phyloP scores from a whole-genome alignment of 2,329 filamentous ascomycete genomes.

The Aspergillus ruber region DNA sequence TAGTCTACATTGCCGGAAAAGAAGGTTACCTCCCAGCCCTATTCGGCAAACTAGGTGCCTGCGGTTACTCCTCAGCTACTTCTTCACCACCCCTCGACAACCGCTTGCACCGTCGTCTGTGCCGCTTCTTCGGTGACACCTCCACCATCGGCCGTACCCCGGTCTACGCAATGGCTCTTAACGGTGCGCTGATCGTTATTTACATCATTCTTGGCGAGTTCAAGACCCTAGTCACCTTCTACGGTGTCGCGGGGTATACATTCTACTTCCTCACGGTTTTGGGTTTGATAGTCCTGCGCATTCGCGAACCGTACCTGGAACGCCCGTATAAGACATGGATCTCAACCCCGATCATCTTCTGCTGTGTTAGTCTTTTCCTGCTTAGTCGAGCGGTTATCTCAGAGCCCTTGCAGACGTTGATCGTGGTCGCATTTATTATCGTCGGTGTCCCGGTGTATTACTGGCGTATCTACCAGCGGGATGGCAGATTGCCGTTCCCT shows the following conservation, averaged over 20 bases:
- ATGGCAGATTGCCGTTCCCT: constrained; percentile 35
- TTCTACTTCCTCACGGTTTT: constrained; percentile 97
- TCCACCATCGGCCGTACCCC: constrained; percentile 85
- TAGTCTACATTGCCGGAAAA: constrained; percentile 90
- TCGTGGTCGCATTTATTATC: constrained; percentile 78
- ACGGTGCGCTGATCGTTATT: constrained; percentile 62
- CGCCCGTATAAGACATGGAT: constrained; percentile 96
- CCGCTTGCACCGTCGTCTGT: constrained; percentile 43
- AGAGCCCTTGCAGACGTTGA: constrained; percentile 80
- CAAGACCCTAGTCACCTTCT: constrained; percentile 86
- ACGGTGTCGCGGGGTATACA: constrained; percentile 91
- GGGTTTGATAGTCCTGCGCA: constrained; percentile 81
- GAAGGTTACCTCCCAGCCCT: constrained; percentile 84
- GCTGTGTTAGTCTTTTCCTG: constrained; percentile 91
- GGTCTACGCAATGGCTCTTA: constrained; percentile 83
- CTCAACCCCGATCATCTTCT: constrained; percentile 93
- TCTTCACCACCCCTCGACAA: constrained; percentile 10
- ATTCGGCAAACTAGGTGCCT: constrained; percentile 76
- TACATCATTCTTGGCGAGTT: constrained; percentile 90
- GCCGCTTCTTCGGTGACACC: constrained; percentile 65
- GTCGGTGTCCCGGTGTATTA: constrained; percentile 84
- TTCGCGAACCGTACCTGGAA: constrained; percentile 80
- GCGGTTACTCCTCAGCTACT: constrained; percentile 21
- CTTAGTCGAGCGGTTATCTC: constrained; percentile 84
- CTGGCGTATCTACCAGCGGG: constrained; percentile 68